Evolutionary conservation across 148 eudicot species (phyloP), one percentile per base, ranked within the genome.

Genomic region (Cornus controversa): DNA sequence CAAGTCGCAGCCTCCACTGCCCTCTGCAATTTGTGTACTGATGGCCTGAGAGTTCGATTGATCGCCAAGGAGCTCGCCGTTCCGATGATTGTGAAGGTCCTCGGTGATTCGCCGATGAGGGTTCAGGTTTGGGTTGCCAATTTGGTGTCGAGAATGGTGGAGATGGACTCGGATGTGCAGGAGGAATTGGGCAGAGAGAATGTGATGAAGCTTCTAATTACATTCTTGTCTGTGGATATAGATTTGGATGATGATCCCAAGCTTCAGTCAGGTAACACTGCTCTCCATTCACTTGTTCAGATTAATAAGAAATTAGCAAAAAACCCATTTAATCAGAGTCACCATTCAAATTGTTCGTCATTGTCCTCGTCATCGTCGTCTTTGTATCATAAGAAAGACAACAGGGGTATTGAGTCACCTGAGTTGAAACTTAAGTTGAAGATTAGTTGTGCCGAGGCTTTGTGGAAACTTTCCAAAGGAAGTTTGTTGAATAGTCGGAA

Each of bases 131-230:
- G 76, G 10, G 88, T 88, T 63, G 91, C 89, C 9, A 85, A 86
- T 25, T 77, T 93, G 84, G 93, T 90, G 71, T 87, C 93, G 10
- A 84, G 75, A 66, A 84, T 93, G 85, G 89, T 87, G 57, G 89
- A 93, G 60, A 70, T 86, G 72, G 95, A 91, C 65, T 54, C 68
- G 4, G 67, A 20, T 10, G 92, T 90, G 25, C 93, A 90, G 85
- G 97, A 91, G 78, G 95, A 87, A 63, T 87, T 93, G 18, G 95
- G 93, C 77, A 88, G 83, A 62, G 95, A 83, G 82, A 93, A 93
- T 78, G 90, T 90, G 68, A 66, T 80, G 24, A 85, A 89, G 78
- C 95, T 88, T 0, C 70, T 93, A 57, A 83, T 93, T 68, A 87
- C 91, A n/a, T 82, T 88, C 50, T 86, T 93, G 78, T 79, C 82